Evolutionary conservation across 257 asterid genomes (phyloP), one percentile per base, ranked within the genome.

Genomic region (Linaria vulgaris): DNA sequence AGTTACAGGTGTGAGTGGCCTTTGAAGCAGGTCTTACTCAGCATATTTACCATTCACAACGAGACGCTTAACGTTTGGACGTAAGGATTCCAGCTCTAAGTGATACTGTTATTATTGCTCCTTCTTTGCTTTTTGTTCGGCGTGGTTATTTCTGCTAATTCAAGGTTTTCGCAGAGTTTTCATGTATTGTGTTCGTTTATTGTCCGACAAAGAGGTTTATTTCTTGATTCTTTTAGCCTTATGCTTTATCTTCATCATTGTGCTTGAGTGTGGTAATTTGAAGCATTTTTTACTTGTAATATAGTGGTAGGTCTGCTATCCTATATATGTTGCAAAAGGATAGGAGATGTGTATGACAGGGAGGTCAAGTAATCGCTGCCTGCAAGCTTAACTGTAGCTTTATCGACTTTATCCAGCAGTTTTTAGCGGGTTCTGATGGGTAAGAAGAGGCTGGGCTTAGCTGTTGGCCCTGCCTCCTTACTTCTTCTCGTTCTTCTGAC

Each of bases 61-160:
- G 99, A 94, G 85, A 90, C 99, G 68, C 90, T 94, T 67, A 94
- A 94, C 50, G 86, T 94, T 62, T 94, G 97, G 99, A 90, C 99
- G 97, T 87, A 85, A 80, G 97, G 16, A 17, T 64, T 71, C 43
- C 41, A 22, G 39, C 64, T 37, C 3, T 72, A 41, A 56, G 46
- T n/a, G n/a, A n/a, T n/a, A n/a, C n/a, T n/a, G n/a, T n/a, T n/a
- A n/a, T n/a, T n/a, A n/a, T n/a, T n/a, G 41, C 54, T 64, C 47
- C 34, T 23, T 39, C 10, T 56, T 37, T n/a, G n/a, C 6, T 43
- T 31, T 6, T 8, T n/a, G 27, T 47, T 44, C 60, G 30, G 16
- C 43, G 14, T 24, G 31, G 7, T 56, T 43, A 17, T 15, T 17
- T 5, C n/a, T 56, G 27, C 5, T 56, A 2, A 11, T 1, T 27